Evolutionary conservation across 129 eudicot genomes (phyloP).

Genomic region (Flaveria robusta): DNA sequence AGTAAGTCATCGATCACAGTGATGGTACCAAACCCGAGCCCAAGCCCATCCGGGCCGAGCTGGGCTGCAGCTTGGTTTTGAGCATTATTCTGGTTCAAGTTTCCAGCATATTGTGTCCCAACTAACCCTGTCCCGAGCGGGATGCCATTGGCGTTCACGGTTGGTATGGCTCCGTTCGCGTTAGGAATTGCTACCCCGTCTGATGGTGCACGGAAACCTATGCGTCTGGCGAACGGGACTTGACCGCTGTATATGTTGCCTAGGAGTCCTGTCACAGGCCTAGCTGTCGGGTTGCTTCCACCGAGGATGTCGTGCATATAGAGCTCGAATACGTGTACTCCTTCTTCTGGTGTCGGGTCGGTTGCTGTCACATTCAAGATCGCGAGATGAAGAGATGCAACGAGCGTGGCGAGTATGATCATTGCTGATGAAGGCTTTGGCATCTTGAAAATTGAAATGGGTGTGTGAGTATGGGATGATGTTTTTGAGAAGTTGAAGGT

Average conservation of each 20-base stretch:
- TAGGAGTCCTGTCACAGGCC: conserved; percentile 80
- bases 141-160: conserved; percentile 64
- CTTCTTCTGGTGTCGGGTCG: conserved; percentile 41
- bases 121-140: conserved; percentile 85
- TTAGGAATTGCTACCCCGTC: conserved; percentile 83
- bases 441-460: conserved; percentile 34
- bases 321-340: conserved; percentile 57
- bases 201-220: conserved; percentile 69
- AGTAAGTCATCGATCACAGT: conserved; percentile 91
- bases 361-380: conserved; percentile 26
- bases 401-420: conserved; percentile 31
- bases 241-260: conserved; percentile 93
- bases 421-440: conserved; percentile 38
- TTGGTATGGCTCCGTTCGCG: conserved; percentile 79
- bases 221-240: conserved; percentile 90
- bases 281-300: conserved; percentile 85
- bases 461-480: neutral
- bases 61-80: conserved; percentile 42
- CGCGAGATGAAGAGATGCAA: conserved; percentile 33
- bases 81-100: conserved; percentile 30
- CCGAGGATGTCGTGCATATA: conserved; percentile 96
- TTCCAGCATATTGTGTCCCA: conserved; percentile 73
- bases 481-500: conserved; percentile 10
- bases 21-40: conserved; percentile 92
- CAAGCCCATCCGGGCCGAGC: conserved; percentile 84